These are phyloP conservation scores for Blastobotrys peoriensis DNA, from an alignment of 805 yeast species.

Conservation along the genomic window DNA sequence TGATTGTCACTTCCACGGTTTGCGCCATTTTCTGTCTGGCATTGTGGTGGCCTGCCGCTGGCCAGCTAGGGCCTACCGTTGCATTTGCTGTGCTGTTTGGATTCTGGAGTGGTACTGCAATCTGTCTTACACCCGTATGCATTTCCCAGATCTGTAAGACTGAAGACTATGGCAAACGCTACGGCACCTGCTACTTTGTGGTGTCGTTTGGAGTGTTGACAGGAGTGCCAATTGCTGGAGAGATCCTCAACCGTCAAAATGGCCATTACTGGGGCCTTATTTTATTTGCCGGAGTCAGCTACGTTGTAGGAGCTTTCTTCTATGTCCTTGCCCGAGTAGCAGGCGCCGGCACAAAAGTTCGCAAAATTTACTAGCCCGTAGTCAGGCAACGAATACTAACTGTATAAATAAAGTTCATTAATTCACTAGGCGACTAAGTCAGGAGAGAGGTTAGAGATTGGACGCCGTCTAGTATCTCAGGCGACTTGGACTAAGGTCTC, in stretches of 20 bases:
- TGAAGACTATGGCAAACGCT: slow-evolving; percentile 59
- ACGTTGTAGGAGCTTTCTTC: slow-evolving; percentile 23
- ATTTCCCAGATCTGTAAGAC: slow-evolving; percentile 61
- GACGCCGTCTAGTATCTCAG: no score
- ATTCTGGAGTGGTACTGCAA: slow-evolving; percentile 53
- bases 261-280: slow-evolving; percentile 29
- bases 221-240: slow-evolving; percentile 36
- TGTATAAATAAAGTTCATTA: no score
- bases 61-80: slow-evolving; percentile 37
- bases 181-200: slow-evolving; percentile 57
- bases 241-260: slow-evolving; percentile 17
- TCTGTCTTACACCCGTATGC: slow-evolving; percentile 63
- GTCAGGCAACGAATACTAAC: no score
- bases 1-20: slow-evolving; percentile 42
- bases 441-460: no score
- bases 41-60: slow-evolving; percentile 62
- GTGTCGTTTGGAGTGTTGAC: slow-evolving; percentile 33
- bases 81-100: slow-evolving; percentile 52
- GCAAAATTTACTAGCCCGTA: slow-evolving; percentile 15
- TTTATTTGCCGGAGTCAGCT: slow-evolving; percentile 28
- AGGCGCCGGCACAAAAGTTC: slow-evolving; percentile 23
- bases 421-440: no score
- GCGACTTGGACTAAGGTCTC: no score
- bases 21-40: slow-evolving; percentile 44
- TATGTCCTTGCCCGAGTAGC: slow-evolving; percentile 24